A percentile compares a stretch with the other conserved stretches of the same genome.
phyloP scores from a whole-genome alignment of 495 filamentous ascomycete species.

The Bathelium albidoporum region DNA sequence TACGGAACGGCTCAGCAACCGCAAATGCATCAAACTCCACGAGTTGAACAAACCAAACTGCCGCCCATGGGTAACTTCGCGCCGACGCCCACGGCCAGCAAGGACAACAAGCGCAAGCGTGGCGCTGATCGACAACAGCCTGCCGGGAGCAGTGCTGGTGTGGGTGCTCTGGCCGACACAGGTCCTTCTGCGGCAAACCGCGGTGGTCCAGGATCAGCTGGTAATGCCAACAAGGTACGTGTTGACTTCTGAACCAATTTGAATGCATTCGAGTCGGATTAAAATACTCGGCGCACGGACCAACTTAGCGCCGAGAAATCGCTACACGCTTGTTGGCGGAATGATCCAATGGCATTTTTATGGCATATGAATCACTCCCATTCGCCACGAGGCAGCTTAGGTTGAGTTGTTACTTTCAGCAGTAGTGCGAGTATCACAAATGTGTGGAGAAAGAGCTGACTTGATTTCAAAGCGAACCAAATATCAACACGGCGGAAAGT shows the following conservation, averaged over 20 bases:
- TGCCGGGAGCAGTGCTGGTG: slow-evolving; percentile 2
- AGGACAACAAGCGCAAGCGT: slow-evolving; percentile 74
- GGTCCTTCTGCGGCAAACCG: slow-evolving; percentile 11
- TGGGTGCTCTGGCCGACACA: slow-evolving; percentile 28
- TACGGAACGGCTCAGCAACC: slow-evolving; percentile 33
- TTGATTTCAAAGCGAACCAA: slow-evolving; percentile 9
- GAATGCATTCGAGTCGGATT: no score
- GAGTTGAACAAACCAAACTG: slow-evolving; percentile 35
- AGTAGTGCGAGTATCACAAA: no score
- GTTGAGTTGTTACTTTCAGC: no score
- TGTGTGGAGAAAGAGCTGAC: background rate
- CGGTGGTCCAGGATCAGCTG: slow-evolving; percentile 19
- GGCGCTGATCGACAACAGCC: slow-evolving; percentile 26
- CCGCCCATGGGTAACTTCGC: slow-evolving; percentile 93
- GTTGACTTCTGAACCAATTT: background rate
- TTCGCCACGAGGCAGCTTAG: no score
- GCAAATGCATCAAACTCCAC: slow-evolving; percentile 33
- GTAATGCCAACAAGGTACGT: slow-evolving; percentile 44
- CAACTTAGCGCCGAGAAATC: background rate
- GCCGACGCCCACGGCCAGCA: slow-evolving; percentile 65
- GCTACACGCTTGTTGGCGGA: no score
- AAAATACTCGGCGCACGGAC: background rate
- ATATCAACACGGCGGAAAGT: slow-evolving; percentile 50
- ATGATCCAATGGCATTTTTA: no score
- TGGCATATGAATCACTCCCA: no score